Percentiles rank a stretch among this genome's conserved stretches.
Evolutionary conservation across 139 green algal species (phyloP).

Genomic region (Auxenochlorella pyrenoidosa): DNA sequence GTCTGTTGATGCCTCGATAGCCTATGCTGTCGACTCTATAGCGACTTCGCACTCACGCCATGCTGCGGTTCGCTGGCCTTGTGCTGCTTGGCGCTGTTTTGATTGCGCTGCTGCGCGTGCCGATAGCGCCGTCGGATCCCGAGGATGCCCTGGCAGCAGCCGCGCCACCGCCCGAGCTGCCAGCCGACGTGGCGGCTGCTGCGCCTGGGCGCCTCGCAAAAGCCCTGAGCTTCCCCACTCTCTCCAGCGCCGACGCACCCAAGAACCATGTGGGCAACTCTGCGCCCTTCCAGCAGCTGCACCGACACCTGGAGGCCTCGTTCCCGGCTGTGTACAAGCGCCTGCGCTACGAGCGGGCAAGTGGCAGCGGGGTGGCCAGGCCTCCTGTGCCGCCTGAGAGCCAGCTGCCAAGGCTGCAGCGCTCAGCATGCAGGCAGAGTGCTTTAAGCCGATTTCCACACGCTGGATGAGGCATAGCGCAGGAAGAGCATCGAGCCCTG

Average conservation of each 20-base stretch:
- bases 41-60: background rate
- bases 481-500: too few species aligned
- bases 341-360: constrained; percentile 24
- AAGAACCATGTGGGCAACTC: constrained; percentile 19
- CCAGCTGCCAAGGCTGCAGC: too few species aligned
- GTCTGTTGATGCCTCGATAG: too few species aligned
- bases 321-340: constrained; percentile 25
- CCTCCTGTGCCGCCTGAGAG: background rate
- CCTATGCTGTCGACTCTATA: too few species aligned
- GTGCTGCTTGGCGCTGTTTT: background rate
- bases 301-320: constrained; percentile 19
- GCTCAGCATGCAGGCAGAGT: too few species aligned
- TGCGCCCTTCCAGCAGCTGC: constrained; percentile 42
- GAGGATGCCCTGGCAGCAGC: background rate
- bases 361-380: background rate
- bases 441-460: too few species aligned
- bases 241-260: background rate
- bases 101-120: background rate
- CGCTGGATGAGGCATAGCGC: too few species aligned
- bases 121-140: background rate
- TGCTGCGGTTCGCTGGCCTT: background rate
- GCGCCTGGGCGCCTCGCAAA: background rate
- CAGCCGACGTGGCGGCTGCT: background rate
- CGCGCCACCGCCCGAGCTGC: background rate
- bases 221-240: background rate